phyloP scores from a whole-genome alignment of 108 stramenopile species.

The Fragilaria crotonensis region DNA sequence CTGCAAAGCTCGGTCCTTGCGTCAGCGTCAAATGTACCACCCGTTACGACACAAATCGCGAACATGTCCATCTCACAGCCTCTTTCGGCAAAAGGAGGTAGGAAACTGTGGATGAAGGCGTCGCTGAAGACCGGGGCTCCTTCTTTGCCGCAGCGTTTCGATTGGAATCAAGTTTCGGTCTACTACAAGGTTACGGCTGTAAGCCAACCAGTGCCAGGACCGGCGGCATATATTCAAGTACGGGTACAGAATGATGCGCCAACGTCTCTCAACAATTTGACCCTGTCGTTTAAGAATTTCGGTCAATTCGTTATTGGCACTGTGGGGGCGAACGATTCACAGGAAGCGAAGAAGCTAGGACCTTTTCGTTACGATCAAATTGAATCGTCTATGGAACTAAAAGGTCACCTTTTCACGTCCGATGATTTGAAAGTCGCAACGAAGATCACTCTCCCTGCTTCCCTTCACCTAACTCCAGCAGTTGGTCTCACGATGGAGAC shows the following conservation, averaged over 20 bases:
- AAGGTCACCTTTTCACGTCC: conserved; percentile 11
- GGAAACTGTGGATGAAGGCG: conserved; percentile 8
- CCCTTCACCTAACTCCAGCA: conserved; percentile 20
- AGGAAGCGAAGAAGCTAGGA: conserved; percentile 25
- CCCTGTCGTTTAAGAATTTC: conserved; percentile 17
- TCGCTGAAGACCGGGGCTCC: background rate
- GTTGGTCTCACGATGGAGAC: conserved; percentile 27
- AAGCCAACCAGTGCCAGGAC: background rate
- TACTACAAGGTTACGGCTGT: background rate
- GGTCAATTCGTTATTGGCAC: conserved; percentile 18
- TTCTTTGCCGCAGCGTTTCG: background rate
- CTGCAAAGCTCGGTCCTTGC: conserved; percentile 26
- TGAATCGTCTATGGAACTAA: conserved; percentile 23
- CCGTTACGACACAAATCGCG: conserved; percentile 1
- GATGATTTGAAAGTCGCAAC: conserved; percentile 16
- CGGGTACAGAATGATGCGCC: conserved; percentile 22
- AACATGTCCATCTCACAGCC: no score
- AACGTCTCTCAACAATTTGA: conserved; percentile 8
- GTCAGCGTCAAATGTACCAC: no score
- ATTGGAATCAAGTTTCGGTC: background rate
- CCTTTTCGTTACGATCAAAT: conserved; percentile 12
- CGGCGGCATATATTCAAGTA: conserved; percentile 16
- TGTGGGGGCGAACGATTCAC: conserved; percentile 12
- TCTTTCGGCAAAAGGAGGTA: background rate
- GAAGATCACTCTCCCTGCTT: conserved; percentile 27